A percentile compares a stretch with the other conserved stretches of the same genome.
Conservation (phyloP, 495 filamentous ascomycete genomes). For the Xylaria telfairii region DNA sequence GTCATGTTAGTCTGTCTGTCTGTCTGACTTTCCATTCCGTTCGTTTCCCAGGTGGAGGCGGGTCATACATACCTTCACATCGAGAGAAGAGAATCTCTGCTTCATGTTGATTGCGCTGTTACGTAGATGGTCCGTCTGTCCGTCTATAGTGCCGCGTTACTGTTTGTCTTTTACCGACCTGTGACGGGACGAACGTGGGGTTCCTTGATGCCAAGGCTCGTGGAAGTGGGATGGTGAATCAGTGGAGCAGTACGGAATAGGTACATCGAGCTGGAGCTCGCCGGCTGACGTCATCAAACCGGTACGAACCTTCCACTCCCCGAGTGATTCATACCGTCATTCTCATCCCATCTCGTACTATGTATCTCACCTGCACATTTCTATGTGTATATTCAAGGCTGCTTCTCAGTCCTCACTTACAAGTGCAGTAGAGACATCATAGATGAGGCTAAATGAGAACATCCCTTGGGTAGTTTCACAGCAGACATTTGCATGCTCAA, state of each 20-base stretch:
- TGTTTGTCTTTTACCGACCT: neutral
- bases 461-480: no score
- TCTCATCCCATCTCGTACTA: neutral
- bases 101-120: conserved; percentile 70
- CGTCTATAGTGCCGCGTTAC: neutral
- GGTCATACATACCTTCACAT: conserved; percentile 74
- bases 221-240: conserved; percentile 9
- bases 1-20: neutral
- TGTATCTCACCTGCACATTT: no score
- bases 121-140: neutral
- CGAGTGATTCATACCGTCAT: conserved; percentile 17
- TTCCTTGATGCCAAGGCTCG: conserved; percentile 4
- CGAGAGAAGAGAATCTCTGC: conserved; percentile 93
- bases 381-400: no score
- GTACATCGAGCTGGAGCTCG: neutral
- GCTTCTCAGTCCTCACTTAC: no score
- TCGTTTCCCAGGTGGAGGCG: no score
- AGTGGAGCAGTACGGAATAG: neutral
- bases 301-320: conserved; percentile 12
- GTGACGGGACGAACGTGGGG: conserved; percentile 9
- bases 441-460: no score
- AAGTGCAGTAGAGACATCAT: no score
- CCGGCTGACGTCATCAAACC: conserved; percentile 16
- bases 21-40: no score
- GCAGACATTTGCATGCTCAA: neutral